Evolutionary conservation across 345 rosid species (phyloP).

Genomic region (Anacardium occidentale): DNA sequence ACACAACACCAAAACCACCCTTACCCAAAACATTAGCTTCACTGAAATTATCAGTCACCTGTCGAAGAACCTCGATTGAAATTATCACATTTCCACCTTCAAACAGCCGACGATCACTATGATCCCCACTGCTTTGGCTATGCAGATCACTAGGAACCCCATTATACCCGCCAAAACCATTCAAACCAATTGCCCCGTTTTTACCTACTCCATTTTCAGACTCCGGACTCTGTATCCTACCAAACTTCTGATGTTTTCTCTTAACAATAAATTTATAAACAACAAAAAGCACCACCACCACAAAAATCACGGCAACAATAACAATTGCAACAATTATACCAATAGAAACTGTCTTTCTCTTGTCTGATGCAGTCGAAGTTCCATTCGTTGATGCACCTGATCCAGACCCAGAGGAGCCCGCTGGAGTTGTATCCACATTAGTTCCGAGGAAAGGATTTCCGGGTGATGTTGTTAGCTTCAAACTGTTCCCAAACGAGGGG

Average conservation of each 20-base stretch:
- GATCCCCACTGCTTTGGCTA: conserved; percentile 62
- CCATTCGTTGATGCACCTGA: conserved; percentile 18
- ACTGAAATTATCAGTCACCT: conserved; percentile 71
- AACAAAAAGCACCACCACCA: conserved; percentile 45
- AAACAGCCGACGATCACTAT: conserved; percentile 45
- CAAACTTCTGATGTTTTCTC: conserved; percentile 38
- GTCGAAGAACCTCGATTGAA: conserved; percentile 63
- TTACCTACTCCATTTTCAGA: conserved; percentile 44
- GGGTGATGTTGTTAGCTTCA: conserved; percentile 39
- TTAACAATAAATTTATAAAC: conserved; percentile 46
- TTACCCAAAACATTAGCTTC: conserved; percentile 67
- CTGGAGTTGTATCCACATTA: conserved; percentile 16
- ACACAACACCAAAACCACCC: conserved; percentile 92
- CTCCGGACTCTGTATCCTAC: conserved; percentile 40
- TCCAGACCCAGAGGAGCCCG: conserved; percentile 24
- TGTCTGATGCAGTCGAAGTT: conserved; percentile 17
- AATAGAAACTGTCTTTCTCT: conserved; percentile 29
- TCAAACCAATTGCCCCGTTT: conserved; percentile 25
- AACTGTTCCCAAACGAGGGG: conserved; percentile 38
- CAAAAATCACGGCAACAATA: conserved; percentile 41
- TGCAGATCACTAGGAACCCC: conserved; percentile 43
- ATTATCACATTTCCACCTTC: conserved; percentile 64
- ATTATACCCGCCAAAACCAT: conserved; percentile 33
- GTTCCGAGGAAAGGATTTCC: conserved; percentile 37
- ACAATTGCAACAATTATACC: conserved; percentile 50